Evolutionary conservation across 306 rosid species (phyloP), one percentile per base, ranked within the genome.

Genomic region (Cicer pinnatifidum): DNA sequence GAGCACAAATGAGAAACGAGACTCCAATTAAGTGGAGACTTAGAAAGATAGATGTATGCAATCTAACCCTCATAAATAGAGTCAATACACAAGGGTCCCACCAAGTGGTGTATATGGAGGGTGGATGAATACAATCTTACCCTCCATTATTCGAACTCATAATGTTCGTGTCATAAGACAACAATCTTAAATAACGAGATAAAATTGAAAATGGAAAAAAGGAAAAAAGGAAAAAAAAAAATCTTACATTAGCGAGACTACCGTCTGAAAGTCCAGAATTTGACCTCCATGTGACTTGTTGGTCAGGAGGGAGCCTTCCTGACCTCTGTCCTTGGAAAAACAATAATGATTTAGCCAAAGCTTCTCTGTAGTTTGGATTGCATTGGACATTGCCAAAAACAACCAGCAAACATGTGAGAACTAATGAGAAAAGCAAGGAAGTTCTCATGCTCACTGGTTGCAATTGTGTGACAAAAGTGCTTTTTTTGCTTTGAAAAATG

Each of bases 311-410:
- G 59, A 94, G 77, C 44, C 79, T 85, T 47, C 98, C 98, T 0
- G 98, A 94, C 62, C 98, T 88, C 59, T 94, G 98, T 0, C 97
- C 98, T 79, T 94, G 89, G 16, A 94, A 94, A 77, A 94, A 94
- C 83, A 94, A 60, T 1, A 94, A 44, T 3, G 98, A 88, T 70
- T 94, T 94, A 0, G 90, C 86, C 75, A 94, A 76, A 13, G 98
- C 98, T 8, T 91, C 98, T 85, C 82, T 58, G 57, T 94, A 94
- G 37, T 94, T 86, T 0, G 88, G 91, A 41, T 81, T 76, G 69
- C 79, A 82, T 77, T 81, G 78, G 16, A 80, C 89, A 53, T 17
- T 77, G 0, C 60, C 80, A 40, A 73, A 41, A 40, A 73, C 46
- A 41, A 74, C 48, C 20, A 77, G 52, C 19, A 76, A 17, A n/a